Conservation (phyloP, 208 protist species). For the Trypanosoma boissoni region DNA sequence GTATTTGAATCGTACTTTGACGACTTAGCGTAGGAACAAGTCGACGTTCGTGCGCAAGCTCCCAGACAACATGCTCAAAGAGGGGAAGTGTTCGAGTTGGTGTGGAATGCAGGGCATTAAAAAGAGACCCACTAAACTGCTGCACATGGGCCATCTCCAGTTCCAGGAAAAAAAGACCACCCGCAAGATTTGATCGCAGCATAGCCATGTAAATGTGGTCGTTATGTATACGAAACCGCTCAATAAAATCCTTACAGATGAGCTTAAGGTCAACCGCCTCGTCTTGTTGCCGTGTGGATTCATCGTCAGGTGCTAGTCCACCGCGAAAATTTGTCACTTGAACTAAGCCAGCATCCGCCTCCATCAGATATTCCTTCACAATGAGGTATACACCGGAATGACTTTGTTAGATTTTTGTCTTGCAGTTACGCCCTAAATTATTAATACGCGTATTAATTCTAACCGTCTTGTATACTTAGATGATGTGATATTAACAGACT, state of each 20-base stretch:
- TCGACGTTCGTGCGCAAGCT: conserved; percentile 68
- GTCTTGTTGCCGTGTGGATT: conserved; percentile 26
- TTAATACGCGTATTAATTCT: no score
- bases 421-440: no score
- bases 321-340: conserved; percentile 84
- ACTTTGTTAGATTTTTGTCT: no score
- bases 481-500: no score
- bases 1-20: conserved; percentile 80
- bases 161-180: conserved; percentile 82
- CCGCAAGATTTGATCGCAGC: conserved; percentile 81
- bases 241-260: conserved; percentile 77
- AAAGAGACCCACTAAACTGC: conserved; percentile 77
- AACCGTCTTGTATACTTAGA: no score
- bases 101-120: conserved; percentile 60
- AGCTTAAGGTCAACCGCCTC: conserved; percentile 60
- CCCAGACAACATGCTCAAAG: conserved; percentile 81
- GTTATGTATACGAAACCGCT: conserved; percentile 72
- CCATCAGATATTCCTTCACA: no score
- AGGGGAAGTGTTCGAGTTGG: conserved; percentile 75
- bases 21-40: conserved; percentile 61
- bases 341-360: conserved; percentile 69
- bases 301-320: conserved; percentile 20
- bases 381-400: no score
- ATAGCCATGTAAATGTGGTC: conserved; percentile 85
- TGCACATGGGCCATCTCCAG: conserved; percentile 83